Evolutionary conservation across 257 asterid species (phyloP), one percentile per base, ranked within the genome.

Genomic region (Verbascum thapsus): DNA sequence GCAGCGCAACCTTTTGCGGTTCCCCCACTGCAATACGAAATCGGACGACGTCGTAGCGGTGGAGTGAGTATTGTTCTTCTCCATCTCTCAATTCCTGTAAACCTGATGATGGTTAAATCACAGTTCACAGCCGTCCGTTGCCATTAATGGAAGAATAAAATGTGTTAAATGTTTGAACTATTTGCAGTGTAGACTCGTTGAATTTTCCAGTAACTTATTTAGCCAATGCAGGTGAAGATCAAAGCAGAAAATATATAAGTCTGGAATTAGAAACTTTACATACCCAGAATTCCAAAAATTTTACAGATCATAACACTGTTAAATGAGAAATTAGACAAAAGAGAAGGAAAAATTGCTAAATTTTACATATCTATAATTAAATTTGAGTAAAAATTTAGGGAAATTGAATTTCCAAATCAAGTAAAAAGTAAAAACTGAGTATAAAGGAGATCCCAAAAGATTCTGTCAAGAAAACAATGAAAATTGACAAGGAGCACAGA

Each of bases 1-100:
- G 74, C 98, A 85, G 19, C 91, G 82, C 45, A 85, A 64, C 78
- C 96, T 73, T 67, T 92, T 92, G 62, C 88, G 74, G 63, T 80
- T 89, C 7, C 97, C 99, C 96, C 94, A 85, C 83, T 85, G 97
- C 73, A 92, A 72, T 6, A 74, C 81, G 73, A 89, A 87, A 62
- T 89, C 88, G 0, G 91, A 81, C 67, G 97, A 78, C 77, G 91
- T 47, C 65, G 83, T 77, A 26, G 66, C 72, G 4, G 74, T 73
- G 44, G 86, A 23, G 62, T 77, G 75, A 35, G 69, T 22, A 18
- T 58, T 72, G 67, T 80, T 81, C 79, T 85, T 81, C 78, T 89
- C 94, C 96, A 89, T 92, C 69, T 39, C 58, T n/a, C 54, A 69
- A 9, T 63, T 57, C 72, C 62, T 7, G 9, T 49, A 64, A 83